A percentile compares a stretch with the other conserved stretches of the same genome.
Conservation (phyloP, 108 stramenopile genomes). For the Skeletonema menzelii region DNA sequence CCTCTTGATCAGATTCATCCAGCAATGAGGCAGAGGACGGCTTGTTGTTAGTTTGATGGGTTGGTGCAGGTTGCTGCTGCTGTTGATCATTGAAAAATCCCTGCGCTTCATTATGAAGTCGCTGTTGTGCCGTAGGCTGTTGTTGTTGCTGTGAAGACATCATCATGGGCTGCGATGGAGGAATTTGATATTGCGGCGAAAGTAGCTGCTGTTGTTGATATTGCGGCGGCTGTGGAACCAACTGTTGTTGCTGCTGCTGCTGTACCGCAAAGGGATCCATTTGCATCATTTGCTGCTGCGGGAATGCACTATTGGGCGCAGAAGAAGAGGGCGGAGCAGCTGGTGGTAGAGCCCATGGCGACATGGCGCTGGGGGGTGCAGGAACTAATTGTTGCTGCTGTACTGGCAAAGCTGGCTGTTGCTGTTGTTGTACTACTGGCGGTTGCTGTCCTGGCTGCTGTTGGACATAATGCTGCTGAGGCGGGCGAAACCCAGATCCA, state of each 20-base stretch:
- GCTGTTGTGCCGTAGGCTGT: slow-evolving; percentile 12
- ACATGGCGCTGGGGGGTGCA: not conserved
- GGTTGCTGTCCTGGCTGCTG: not conserved
- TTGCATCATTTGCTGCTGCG: not conserved
- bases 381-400: not conserved
- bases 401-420: too few relatives aligned
- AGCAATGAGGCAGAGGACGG: not conserved
- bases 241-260: slow-evolving; percentile 20
- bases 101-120: not conserved
- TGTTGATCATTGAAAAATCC: slow-evolving; percentile 5
- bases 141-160: not conserved
- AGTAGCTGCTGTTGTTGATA: slow-evolving; percentile 35
- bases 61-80: too few relatives aligned
- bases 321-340: not conserved
- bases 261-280: slow-evolving; percentile 8
- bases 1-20: slow-evolving; percentile 34
- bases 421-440: not conserved
- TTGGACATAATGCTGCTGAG: not conserved
- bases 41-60: not conserved
- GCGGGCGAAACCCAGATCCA: not conserved
- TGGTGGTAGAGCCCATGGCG: not conserved
- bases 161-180: not conserved
- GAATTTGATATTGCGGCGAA: slow-evolving; percentile 8
- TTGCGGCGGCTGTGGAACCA: slow-evolving; percentile 13
- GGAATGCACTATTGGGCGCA: too few relatives aligned